Evolutionary conservation across 768 basidiomycete species (phyloP), one percentile per base, ranked within the genome.

Genomic region (Tremella fuciformis): DNA sequence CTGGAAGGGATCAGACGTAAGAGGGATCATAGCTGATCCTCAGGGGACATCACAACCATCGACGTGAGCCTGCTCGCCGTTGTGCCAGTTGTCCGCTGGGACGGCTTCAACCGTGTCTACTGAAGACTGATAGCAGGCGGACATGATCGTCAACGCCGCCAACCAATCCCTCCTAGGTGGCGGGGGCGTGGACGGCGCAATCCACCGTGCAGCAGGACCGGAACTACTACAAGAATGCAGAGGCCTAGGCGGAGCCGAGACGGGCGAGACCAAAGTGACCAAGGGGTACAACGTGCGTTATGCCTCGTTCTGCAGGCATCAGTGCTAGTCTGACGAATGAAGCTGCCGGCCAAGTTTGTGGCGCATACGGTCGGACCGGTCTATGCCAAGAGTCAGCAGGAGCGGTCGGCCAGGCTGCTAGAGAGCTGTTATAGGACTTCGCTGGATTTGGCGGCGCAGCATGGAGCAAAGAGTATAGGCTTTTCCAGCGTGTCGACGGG

Each of bases 151-250:
- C 42, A 78, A 78, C 57, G 78, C 77, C 0, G 77, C 77, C 8
- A 79, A 78, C 59, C 64, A 59, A 13, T 74, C 72, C 8, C 62
- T 79, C 0, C 69, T 77, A 0, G 77, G 78, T 29, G 78, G 78
- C 7, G 78, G 78, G 1, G 78, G 78, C 2, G 77, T 79, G 8
- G 78, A 79, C 53, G 78, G 78, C 15, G 78, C 78, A 1, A 78
- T 79, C 24, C 78, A 79, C 51, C 53, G 63, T 13, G 77, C 78
- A 2, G 78, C 78, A 1, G 78, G 78, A 7, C 60, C 60, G 2
- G 67, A 71, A 1, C 64, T 79, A 2, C 49, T 74, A 13, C 59
- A 75, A 26, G 77, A 76, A 50, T 78, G 77, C 55, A 54, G 67
- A 53, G 63, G 59, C 19, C 63, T 79, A 6, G 66, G 64, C n/a